Evolutionary conservation across 768 basidiomycete genomes (phyloP), one percentile per base, ranked within the genome.

Genomic region (Auricularia sp.): DNA sequence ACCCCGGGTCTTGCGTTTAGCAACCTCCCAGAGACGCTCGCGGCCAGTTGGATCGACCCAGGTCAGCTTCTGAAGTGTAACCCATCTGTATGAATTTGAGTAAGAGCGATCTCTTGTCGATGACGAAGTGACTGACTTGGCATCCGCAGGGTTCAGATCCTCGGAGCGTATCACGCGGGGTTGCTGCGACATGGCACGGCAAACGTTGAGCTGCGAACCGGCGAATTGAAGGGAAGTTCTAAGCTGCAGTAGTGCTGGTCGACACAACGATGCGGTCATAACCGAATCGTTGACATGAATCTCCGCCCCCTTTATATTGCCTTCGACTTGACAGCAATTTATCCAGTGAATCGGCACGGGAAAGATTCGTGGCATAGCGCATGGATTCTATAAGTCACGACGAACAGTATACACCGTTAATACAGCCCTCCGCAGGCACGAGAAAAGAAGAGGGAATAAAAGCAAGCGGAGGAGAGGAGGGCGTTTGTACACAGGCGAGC

Each of bases 1-100:
- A 60, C 84, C 84, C 53, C 90, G 82, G 12, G 91, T 93, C 71
- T 85, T 90, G 43, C 95, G 81, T 69, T 91, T 87, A 10, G 94
- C 94, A 65, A 79, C 87, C 75, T 97, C 95, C 94, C 95, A 98
- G n/a, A 81, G 70, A 64, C 93, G 79, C 88, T 95, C 79, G 70
- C 78, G 83, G 2, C 93, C 93, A 12, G 85, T 84, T 67, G 85
- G 80, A 77, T 97, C 95, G 63, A 81, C 73, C 76, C 89, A 98
- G 58, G 81, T 81, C 68, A 96, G 85, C 75, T 87, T 89, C 74
- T 90, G 88, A 69, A 97, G 76, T 8, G 85, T 84, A 62, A 97
- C 80, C 89, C 93, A 97, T 77, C 92, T 95, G 44, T 60, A 18
- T 47, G 36, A 61, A 54, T 36, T 42, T 42, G 39, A 42, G 12